A percentile compares a stretch with the other conserved stretches of the same genome.
These are phyloP conservation scores for Sarocladium strictum DNA, from an alignment of 2,329 filamentous ascomycete genomes.

Conservation along the genomic window DNA sequence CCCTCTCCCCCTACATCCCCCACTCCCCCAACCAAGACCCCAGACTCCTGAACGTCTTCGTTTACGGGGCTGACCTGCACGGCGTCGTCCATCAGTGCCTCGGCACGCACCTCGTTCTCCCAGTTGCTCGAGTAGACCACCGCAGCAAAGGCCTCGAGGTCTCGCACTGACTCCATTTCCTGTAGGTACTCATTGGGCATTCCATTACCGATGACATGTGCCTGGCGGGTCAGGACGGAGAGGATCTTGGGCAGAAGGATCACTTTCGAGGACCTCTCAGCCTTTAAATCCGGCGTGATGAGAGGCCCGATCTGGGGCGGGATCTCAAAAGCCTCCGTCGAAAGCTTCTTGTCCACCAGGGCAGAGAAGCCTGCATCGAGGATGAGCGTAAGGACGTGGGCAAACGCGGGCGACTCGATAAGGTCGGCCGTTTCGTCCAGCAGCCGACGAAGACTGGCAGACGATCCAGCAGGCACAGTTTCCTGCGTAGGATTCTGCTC, in stretches of 20 bases:
- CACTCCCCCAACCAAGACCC: slow-evolving; percentile 44
- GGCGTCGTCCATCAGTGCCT: slow-evolving; percentile 31
- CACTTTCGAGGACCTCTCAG: slow-evolving; percentile 49
- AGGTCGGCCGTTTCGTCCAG: slow-evolving; percentile 95
- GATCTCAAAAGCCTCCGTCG: slow-evolving; percentile 68
- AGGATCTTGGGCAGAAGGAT: slow-evolving; percentile 78
- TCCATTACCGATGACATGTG: slow-evolving; percentile 79
- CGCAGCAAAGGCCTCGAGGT: slow-evolving; percentile 77
- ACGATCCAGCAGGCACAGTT: slow-evolving; percentile 33
- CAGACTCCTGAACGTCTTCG: slow-evolving; percentile 34
- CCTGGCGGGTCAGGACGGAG: slow-evolving; percentile 84
- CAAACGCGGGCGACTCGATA: slow-evolving; percentile 88
- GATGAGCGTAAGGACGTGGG: slow-evolving; percentile 76
- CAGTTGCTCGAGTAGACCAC: slow-evolving; percentile 85
- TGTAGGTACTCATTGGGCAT: slow-evolving; percentile 65
- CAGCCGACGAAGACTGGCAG: slow-evolving; percentile 66
- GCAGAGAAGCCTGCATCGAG: slow-evolving; percentile 84
- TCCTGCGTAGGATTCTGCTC: slow-evolving; percentile 36
- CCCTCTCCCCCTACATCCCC: slow-evolving; percentile 21
- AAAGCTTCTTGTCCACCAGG: slow-evolving; percentile 76
- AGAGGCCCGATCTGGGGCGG: slow-evolving; percentile 20
- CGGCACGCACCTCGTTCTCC: slow-evolving; percentile 56
- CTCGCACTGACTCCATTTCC: slow-evolving; percentile 69
- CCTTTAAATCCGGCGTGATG: slow-evolving; percentile 42
- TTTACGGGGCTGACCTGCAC: slow-evolving; percentile 25